phyloP scores from a whole-genome alignment of 495 filamentous ascomycete species.

The Rostrohypoxylon terebratum region DNA sequence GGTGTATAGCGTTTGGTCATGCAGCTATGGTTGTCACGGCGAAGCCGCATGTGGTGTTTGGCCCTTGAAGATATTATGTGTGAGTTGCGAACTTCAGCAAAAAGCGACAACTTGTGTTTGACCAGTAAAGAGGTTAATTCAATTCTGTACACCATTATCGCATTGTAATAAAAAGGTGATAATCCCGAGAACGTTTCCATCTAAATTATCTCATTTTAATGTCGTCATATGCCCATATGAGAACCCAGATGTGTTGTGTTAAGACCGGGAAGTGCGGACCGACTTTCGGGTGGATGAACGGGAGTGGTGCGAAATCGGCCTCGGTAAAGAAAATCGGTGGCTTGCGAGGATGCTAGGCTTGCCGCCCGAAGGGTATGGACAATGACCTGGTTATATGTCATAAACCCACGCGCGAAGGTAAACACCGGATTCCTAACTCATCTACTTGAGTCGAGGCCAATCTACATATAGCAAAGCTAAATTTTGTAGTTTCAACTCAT shows the following conservation, averaged over 20 bases:
- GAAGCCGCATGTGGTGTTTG: no score
- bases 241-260: background rate
- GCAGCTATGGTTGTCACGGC: no score
- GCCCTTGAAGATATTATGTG: no score
- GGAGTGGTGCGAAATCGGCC: slow-evolving; percentile 23
- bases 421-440: background rate
- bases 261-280: slow-evolving; percentile 10
- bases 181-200: background rate
- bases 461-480: slow-evolving; percentile 4
- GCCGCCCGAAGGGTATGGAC: slow-evolving; percentile 22
- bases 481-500: slow-evolving; percentile 1
- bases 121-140: no score
- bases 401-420: background rate
- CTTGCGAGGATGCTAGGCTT: slow-evolving; percentile 22
- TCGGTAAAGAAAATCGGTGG: slow-evolving; percentile 24
- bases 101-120: no score
- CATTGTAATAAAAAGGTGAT: no score
- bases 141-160: no score
- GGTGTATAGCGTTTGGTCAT: no score
- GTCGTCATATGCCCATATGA: background rate
- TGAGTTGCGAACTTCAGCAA: no score
- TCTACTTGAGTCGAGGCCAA: background rate
- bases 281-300: slow-evolving; percentile 13
- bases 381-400: slow-evolving; percentile 19
- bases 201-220: background rate